Conservation (phyloP, 768 basidiomycete genomes). For the Crassisporium funariophilum region DNA sequence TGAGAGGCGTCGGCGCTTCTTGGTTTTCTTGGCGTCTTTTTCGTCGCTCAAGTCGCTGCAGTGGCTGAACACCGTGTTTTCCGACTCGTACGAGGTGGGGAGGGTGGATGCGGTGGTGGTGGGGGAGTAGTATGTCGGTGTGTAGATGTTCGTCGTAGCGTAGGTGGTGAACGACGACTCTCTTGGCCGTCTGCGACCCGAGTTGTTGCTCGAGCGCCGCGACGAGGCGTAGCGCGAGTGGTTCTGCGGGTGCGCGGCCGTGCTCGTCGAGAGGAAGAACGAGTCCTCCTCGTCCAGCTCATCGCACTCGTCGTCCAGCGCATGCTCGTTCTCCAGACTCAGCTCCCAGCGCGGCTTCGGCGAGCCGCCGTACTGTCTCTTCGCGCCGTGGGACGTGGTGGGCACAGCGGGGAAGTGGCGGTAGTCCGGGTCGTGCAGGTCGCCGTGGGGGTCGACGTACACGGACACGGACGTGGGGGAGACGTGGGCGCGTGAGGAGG, state of each 20-base stretch:
- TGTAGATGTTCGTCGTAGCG: slow-evolving; percentile 6
- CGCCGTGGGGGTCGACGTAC: slow-evolving; percentile 63
- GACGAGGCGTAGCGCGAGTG: slow-evolving; percentile 13
- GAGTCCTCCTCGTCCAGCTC: slow-evolving; percentile 14
- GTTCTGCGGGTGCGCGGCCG: background rate
- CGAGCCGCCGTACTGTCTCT: slow-evolving; percentile 21
- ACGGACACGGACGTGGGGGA: slow-evolving; percentile 32
- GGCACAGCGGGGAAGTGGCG: slow-evolving; percentile 58
- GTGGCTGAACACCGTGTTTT: slow-evolving; percentile 23
- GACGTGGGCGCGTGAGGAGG: slow-evolving; percentile 51
- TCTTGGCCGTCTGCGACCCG: background rate
- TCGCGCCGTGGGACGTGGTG: slow-evolving; percentile 13
- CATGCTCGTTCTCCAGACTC: slow-evolving; percentile 19
- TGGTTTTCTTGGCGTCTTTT: slow-evolving; percentile 11
- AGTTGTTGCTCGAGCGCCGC: slow-evolving; percentile 11
- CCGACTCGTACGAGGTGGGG: slow-evolving; percentile 30
- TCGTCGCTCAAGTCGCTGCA: slow-evolving; percentile 29
- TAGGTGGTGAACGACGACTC: slow-evolving; percentile 10
- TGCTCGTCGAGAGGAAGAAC: slow-evolving; percentile 2
- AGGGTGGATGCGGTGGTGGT: slow-evolving; percentile 22
- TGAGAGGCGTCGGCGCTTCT: slow-evolving; percentile 12
- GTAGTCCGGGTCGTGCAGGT: slow-evolving; percentile 70
- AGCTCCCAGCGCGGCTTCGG: slow-evolving; percentile 11
- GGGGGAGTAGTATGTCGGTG: slow-evolving; percentile 18
- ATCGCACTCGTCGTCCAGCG: slow-evolving; percentile 27